Base-by-base conservation (phyloP, 2,329 filamentous ascomycete species). In the Curvularia hawaiiensis region DNA sequence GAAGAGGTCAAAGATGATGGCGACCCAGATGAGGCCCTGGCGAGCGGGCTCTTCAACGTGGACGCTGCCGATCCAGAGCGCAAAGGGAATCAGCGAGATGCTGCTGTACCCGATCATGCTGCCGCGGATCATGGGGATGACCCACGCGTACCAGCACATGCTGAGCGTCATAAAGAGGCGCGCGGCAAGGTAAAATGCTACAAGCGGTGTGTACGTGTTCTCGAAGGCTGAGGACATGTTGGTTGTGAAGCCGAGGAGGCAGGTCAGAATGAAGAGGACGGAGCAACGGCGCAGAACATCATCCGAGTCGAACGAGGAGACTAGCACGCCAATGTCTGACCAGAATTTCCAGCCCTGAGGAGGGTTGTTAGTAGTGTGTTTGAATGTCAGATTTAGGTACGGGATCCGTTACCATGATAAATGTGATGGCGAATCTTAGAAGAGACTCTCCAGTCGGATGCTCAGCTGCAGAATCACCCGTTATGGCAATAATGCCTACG, bases 401-500 rank as follows among this genome's bases (percentile, higher is more conserved):
- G 28, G 28, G 10, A 30, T 30, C 2, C 8, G 8, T 31, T 31
- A 31, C 30, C 75, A 88, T 81, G 59, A 84, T 82, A 66, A 89
- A 88, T 0, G 84, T 86, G 41, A 88, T 83, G 51, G 80, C 74
- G 65, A 88, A 89, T 28, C 82, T 79, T 20, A 88, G 78, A n/a
- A 89, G 74, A 45, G 84, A 80, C 31, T 80, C 66, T 0, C 82
- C 85, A 10, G 79, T 83, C 0, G 85, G 78, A 51, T 83, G 75
- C 64, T 87, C 85, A 12, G 83, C 80, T 12, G 85, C 83, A 51
- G 81, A 81, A 67, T 89, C 87, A 24, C 85, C 86, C 45, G 87
- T 85, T 65, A 86, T 81, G 28, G 86, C 85, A 48, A 89, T 82
- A 58, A 89, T 88, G 9, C 85, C 85, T 24, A 87, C 85, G 59